phyloP scores from a whole-genome alignment of 345 rosid species.

The Atalantia buxifolia region DNA sequence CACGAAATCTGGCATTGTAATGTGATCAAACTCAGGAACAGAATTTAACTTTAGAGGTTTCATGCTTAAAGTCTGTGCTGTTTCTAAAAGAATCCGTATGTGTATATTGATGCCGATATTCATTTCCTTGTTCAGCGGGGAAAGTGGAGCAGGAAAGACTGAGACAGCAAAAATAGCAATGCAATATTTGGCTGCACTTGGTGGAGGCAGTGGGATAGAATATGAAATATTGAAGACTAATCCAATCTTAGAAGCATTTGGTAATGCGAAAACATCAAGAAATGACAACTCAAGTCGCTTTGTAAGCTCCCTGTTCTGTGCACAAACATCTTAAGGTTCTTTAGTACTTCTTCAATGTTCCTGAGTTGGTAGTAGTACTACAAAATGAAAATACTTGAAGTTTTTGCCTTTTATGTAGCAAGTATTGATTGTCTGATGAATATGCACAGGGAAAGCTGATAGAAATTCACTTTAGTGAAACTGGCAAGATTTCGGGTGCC shows the following conservation, averaged over 20 bases:
- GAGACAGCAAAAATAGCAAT: slow-evolving; percentile 99
- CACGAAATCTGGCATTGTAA: neutral
- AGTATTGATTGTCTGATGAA: slow-evolving; percentile 27
- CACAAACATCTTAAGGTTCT: neutral
- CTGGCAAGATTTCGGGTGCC: slow-evolving; percentile 99
- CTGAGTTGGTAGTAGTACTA: neutral
- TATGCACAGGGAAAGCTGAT: slow-evolving; percentile 85
- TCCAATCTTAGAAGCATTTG: slow-evolving; percentile 98
- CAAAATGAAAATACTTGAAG: neutral
- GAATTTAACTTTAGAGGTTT: neutral
- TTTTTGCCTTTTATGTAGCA: neutral
- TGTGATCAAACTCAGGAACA: neutral
- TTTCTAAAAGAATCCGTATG: neutral
- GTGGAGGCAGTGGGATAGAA: slow-evolving; percentile 99
- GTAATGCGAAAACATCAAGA: slow-evolving; percentile 94
- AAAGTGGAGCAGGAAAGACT: slow-evolving; percentile 99
- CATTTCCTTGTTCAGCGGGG: slow-evolving; percentile 67
- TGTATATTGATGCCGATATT: slow-evolving; percentile 16
- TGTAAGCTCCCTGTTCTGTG: slow-evolving; percentile 57
- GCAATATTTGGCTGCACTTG: slow-evolving; percentile 99
- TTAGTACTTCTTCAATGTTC: neutral
- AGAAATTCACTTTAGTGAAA: slow-evolving; percentile 93
- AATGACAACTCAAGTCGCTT: slow-evolving; percentile 99
- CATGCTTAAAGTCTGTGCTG: slow-evolving; percentile 4
- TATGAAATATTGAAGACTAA: slow-evolving; percentile 95